Evolutionary conservation across 257 asterid species (phyloP).

Genomic region (Salvia splendens): DNA sequence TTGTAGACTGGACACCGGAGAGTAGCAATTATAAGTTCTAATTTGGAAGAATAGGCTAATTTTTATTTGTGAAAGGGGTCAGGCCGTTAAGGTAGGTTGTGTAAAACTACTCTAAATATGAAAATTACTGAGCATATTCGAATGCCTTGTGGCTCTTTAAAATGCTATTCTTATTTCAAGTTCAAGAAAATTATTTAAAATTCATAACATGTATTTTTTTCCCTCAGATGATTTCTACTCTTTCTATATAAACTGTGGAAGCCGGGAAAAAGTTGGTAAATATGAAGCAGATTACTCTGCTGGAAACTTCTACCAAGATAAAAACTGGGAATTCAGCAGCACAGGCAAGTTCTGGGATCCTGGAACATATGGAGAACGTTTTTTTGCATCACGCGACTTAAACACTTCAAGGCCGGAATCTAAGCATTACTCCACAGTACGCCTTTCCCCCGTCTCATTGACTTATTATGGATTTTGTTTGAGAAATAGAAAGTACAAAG

Average conservation of each 20-base stretch:
- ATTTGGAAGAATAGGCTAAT: no score
- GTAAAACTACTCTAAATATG: no score
- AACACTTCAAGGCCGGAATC: constrained; percentile 39
- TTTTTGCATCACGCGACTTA: background rate
- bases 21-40: no score
- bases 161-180: no score
- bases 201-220: background rate
- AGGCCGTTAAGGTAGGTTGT: no score
- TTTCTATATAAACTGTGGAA: constrained; percentile 15
- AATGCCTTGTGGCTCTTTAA: no score
- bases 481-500: constrained; percentile 60
- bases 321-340: constrained; percentile 60
- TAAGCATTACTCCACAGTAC: constrained; percentile 44
- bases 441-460: constrained; percentile 54
- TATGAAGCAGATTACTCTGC: constrained; percentile 36
- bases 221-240: background rate
- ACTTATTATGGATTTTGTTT: constrained; percentile 64
- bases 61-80: no score
- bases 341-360: constrained; percentile 59
- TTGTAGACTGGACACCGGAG: no score
- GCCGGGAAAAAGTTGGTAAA: background rate
- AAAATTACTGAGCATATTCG: no score
- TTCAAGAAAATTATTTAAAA: background rate
- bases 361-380: background rate
- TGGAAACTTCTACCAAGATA: background rate